phyloP scores from a whole-genome alignment of 371 early-diverging fungal genomes.

The Chytridium lagenaria region DNA sequence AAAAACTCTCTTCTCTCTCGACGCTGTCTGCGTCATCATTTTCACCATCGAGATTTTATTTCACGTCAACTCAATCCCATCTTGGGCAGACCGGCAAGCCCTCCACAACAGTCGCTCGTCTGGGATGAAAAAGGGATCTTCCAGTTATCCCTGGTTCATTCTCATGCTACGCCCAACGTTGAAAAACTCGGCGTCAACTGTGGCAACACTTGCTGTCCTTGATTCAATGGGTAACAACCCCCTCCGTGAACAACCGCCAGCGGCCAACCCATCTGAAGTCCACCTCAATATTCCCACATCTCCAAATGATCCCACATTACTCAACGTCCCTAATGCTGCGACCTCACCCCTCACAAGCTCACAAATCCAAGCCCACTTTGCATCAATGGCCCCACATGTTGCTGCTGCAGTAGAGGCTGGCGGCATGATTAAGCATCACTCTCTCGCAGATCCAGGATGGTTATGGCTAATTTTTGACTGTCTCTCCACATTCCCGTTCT shows the following conservation, averaged over 20 bases:
- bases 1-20: constrained; percentile 10
- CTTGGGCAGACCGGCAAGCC: neutral
- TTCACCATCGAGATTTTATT: constrained; percentile 28
- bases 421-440: neutral
- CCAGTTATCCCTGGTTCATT: neutral
- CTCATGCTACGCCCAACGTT: neutral
- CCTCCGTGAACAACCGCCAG: neutral
- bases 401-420: neutral
- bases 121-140: neutral
- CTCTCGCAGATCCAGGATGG: neutral
- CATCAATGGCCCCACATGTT: neutral
- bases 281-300: neutral
- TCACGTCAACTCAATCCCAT: constrained; percentile 11
- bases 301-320: neutral
- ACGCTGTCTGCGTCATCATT: constrained; percentile 12
- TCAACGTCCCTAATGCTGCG: neutral
- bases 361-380: neutral
- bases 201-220: neutral
- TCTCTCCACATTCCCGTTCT: constrained; percentile 25
- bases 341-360: neutral
- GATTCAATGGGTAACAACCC: neutral
- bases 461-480: constrained; percentile 20
- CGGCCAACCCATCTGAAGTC: neutral
- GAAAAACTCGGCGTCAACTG: neutral
- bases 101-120: neutral